phyloP scores from a whole-genome alignment of 345 rosid species.

The Salix exigua region DNA sequence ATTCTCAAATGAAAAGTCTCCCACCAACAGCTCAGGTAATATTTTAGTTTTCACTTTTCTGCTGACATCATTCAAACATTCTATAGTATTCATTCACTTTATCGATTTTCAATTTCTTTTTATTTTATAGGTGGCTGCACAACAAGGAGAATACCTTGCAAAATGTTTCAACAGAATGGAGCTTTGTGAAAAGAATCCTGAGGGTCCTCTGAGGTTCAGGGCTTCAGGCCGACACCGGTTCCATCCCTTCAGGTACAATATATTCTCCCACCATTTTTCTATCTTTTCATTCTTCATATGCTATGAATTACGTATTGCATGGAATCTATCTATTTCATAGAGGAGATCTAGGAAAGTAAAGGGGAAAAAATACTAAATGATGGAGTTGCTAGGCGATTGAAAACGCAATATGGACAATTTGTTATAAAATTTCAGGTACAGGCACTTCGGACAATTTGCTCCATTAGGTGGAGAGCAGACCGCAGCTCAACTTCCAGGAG shows the following conservation, averaged over 20 bases:
- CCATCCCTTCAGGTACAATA: slow-evolving; percentile 58
- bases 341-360: too few relatives aligned
- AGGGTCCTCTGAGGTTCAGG: slow-evolving; percentile 77
- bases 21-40: slow-evolving; percentile 84
- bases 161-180: slow-evolving; percentile 72
- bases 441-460: slow-evolving; percentile 75
- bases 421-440: slow-evolving; percentile 42
- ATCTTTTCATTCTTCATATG: too few relatives aligned
- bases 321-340: too few relatives aligned
- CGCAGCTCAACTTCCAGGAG: slow-evolving; percentile 82
- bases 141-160: slow-evolving; percentile 76
- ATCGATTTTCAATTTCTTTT: background rate
- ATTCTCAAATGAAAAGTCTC: slow-evolving; percentile 73
- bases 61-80: background rate
- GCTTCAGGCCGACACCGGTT: slow-evolving; percentile 65
- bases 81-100: background rate
- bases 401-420: background rate
- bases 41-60: background rate
- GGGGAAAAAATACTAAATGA: too few relatives aligned
- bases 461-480: slow-evolving; percentile 84
- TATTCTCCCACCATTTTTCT: background rate
- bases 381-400: too few relatives aligned
- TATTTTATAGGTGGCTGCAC: slow-evolving; percentile 52
- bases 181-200: slow-evolving; percentile 54
- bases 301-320: background rate